Base-by-base conservation (phyloP, 1,284 basidiomycete genomes). In the Moesziomyces antarcticus region DNA sequence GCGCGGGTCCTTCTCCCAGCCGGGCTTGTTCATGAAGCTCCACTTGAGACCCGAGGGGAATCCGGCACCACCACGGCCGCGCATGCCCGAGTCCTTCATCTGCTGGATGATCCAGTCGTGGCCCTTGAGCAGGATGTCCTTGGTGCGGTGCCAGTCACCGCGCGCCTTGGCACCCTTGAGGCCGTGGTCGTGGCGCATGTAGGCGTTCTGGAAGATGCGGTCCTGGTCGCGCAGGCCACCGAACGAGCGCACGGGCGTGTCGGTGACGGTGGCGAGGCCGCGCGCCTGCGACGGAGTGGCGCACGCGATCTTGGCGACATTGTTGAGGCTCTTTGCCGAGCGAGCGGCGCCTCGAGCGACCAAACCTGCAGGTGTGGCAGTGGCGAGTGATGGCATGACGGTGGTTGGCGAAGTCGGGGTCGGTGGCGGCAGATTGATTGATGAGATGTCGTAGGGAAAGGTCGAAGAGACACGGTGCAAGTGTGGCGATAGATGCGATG, bases 41-140 rank as follows among this genome's bases (percentile, higher is more conserved):
- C 96, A 99, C 86, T 99, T 99, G 78, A 99, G 88, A 51, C 96
- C 96, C 75, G 92, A 93, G 2, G 95, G 96, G 85, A 99, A 99
- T 47, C 97, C 96, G 56, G 96, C 97, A 68, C 97, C 96, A 72
- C 96, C 96, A 75, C 97, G 91, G 25, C 96, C 96, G 82, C 96
- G 90, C 49, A 99, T 88, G 55, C 96, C 96, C 16, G 94, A 97
- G 81, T 94, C 93, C 86, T 99, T 98, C 83, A 98, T 92, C 57
- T 90, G 90, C 84, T 96, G 91, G 73, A 99, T 98, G 81, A 99
- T 94, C 93, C 93, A 98, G n/a, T 90, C 89, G 86, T 99, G 94
- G 60, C 96, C 95, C 85, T 97, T 98, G 59, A 91, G 87, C 47
- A 99, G 75, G 79, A 98, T 97, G 70, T 97, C 96, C 86, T 97